phyloP scores from a whole-genome alignment of 495 filamentous ascomycete genomes.

The Penicillium diatomitis region DNA sequence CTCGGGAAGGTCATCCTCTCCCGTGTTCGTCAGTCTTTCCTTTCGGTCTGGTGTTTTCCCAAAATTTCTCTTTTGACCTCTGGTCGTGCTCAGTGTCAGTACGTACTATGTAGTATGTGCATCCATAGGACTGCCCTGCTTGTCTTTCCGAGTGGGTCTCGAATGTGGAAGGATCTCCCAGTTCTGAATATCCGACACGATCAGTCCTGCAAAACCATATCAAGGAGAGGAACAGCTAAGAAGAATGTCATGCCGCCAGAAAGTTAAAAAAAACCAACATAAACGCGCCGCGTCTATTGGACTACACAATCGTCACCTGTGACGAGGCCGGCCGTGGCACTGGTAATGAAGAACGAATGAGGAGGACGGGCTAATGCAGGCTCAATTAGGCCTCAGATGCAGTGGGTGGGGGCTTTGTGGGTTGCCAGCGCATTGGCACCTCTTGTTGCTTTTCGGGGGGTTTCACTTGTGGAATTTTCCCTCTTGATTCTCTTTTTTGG shows the following conservation, averaged over 20 bases:
- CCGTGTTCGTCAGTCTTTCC: background rate
- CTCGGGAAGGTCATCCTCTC: background rate
- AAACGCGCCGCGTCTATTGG: slow-evolving; percentile 24
- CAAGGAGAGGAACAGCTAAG: background rate
- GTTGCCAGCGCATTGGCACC: slow-evolving; percentile 14
- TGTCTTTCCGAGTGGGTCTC: too few relatives aligned
- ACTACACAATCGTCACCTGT: slow-evolving; percentile 17
- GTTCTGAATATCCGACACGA: too few relatives aligned
- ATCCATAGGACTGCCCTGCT: too few relatives aligned
- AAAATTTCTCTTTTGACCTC: too few relatives aligned
- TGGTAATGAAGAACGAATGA: slow-evolving; percentile 12
- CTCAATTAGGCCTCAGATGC: slow-evolving; percentile 16
- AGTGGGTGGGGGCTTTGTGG: slow-evolving; percentile 3
- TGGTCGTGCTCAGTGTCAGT: too few relatives aligned
- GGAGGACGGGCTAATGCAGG: slow-evolving; percentile 11
- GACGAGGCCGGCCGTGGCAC: slow-evolving; percentile 16
- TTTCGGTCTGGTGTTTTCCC: background rate
- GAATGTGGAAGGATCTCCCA: too few relatives aligned
- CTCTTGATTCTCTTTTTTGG: too few relatives aligned
- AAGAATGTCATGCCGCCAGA: background rate
- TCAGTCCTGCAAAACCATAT: background rate
- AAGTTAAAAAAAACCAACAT: slow-evolving; percentile 20
- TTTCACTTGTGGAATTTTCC: too few relatives aligned
- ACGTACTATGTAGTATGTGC: too few relatives aligned
- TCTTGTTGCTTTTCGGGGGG: background rate